Conservation (phyloP, 2,329 filamentous ascomycete species). For the Alternaria gansuensis region DNA sequence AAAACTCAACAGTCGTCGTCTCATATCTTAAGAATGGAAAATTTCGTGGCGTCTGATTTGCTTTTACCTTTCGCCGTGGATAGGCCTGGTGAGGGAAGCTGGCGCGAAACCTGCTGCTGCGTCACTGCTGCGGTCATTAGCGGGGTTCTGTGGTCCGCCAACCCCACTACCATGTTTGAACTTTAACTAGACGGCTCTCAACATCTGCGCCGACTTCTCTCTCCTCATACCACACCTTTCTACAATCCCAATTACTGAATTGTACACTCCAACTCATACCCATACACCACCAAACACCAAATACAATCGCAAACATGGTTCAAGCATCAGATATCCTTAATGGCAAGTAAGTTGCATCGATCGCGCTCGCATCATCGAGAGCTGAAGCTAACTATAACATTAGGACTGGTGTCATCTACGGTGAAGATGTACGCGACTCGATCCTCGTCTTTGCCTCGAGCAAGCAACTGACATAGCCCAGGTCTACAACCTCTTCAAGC, state of each 20-base stretch:
- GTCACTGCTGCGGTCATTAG: conserved; percentile 26
- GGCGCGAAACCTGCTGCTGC: conserved; percentile 14
- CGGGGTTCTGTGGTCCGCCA: conserved; percentile 24
- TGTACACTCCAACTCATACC: not conserved
- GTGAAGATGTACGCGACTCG: conserved; percentile 71
- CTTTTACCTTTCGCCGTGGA: conserved; percentile 15
- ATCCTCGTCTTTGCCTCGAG: conserved; percentile 61
- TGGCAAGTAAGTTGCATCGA: conserved; percentile 64
- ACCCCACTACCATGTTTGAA: conserved; percentile 22
- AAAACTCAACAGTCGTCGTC: not conserved
- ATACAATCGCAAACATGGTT: conserved; percentile 31
- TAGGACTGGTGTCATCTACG: conserved; percentile 61
- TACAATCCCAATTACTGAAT: conserved; percentile 1
- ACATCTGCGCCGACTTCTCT: conserved; percentile 16
- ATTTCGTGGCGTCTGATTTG: conserved; percentile 9
- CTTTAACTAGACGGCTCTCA: conserved; percentile 18
- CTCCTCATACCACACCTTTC: conserved; percentile 7
- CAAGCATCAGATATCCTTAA: conserved; percentile 56
- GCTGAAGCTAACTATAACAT: conserved; percentile 15
- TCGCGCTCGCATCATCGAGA: conserved; percentile 9
- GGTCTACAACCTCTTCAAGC: conserved; percentile 57
- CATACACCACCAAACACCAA: conserved; percentile 2
- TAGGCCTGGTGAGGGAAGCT: conserved; percentile 11
- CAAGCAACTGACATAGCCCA: not conserved
- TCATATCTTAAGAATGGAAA: not conserved